Base-by-base conservation (phyloP, 2,329 filamentous ascomycete species). In the Monosporascus sp. region DNA sequence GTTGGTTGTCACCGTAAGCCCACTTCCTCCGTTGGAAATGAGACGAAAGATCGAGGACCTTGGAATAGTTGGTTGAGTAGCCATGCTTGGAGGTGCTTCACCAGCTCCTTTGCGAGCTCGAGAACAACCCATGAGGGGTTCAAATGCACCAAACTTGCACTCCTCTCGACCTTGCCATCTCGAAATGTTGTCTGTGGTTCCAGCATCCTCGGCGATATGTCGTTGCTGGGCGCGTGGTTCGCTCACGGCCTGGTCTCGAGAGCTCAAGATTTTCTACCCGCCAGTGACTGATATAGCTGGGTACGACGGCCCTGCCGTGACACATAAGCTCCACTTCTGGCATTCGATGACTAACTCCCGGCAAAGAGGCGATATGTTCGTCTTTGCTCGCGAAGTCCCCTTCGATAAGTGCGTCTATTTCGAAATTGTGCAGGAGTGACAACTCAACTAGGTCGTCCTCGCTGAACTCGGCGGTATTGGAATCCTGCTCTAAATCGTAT, bases 391-490 rank as follows among this genome's bases (percentile, higher is more conserved):
- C 43, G 17, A 66, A 51, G 8, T 59, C 60, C 22, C 54, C 57
- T 8, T 57, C 50, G 11, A 66, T 60, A 24, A 68, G 59, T 22
- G 57, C 54, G 43, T 68, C 65, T 5, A 58, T 59, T 40, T 67
- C 66, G 19, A 67, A 62, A 50, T 67, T 62, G 11, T 63, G 62
- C 17, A 66, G 53, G 11, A 67, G 55, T 11, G 61, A 59, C 37
- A 66, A 55, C 53, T 67, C 59, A 51, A 62, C 45, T 24, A 62
- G 57, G 20, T 67, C 63, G n/a, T 67, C 63, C 7, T 65, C 63
- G 35, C 52, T 57, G 20, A 60, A 51, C 41, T 54, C 46, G 11
- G 27, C 16, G 24, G 46, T 19, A 9, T 48, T 26, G 37, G 48
- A 17, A 61, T 58, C 41, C 37, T 51, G 22, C 7, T 19, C 38